Conservation (phyloP, 1,284 basidiomycete species). For the Schizopora paradoxa region DNA sequence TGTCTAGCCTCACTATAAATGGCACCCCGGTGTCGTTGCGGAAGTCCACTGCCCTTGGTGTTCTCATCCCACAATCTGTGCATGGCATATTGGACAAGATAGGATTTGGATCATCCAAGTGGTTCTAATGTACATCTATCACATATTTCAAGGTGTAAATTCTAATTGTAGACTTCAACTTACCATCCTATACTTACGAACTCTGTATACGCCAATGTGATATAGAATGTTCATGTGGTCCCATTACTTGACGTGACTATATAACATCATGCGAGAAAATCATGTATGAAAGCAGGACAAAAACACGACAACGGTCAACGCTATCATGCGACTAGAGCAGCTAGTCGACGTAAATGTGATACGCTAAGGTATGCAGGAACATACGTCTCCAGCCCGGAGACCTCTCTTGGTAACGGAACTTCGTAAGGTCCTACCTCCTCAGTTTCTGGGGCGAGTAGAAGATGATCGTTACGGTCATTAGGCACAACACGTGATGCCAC, state of each 20-base stretch:
- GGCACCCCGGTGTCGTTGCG: constrained; percentile 45
- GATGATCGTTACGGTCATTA: constrained; percentile 92
- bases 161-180: too few species aligned
- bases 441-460: constrained; percentile 89
- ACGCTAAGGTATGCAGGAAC: constrained; percentile 84
- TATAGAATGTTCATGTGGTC: too few species aligned
- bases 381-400: constrained; percentile 84
- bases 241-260: too few species aligned
- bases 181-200: too few species aligned
- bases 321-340: constrained; percentile 69
- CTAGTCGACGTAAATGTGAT: constrained; percentile 74
- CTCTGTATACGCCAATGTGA: too few species aligned
- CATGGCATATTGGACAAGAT: constrained; percentile 50
- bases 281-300: too few species aligned
- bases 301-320: too few species aligned
- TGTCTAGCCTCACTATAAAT: constrained; percentile 38
- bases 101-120: constrained; percentile 46
- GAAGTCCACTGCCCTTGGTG: constrained; percentile 41
- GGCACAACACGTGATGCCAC: constrained; percentile 91
- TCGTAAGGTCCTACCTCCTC: constrained; percentile 95
- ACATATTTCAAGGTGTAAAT: too few species aligned
- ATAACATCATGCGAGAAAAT: neutral
- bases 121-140: too few species aligned
- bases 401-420: constrained; percentile 79
- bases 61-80: constrained; percentile 44